Base-by-base conservation (phyloP, 768 basidiomycete genomes). In the Phlebiopsis flavidoalba region DNA sequence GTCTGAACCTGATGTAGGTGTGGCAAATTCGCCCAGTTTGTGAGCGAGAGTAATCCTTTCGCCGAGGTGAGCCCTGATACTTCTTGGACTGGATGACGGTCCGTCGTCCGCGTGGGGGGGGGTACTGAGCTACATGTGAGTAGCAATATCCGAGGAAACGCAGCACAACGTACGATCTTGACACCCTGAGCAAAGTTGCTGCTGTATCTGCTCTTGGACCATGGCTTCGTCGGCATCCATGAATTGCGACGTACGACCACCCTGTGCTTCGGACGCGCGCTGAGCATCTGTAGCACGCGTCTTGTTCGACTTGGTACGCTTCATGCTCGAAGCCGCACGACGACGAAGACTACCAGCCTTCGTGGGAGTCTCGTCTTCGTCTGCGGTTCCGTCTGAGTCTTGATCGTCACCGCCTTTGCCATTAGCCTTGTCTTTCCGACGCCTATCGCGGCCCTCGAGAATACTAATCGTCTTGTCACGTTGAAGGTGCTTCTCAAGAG, bases 161-260 rank as follows among this genome's bases (percentile, higher is more conserved):
- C 48, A 2, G 12, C 26, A 40, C 31, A 49, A 77, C 83, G 63
- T 69, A 93, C 89, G 62, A 90, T 77, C 58, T 82, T 84, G 15
- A 83, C 86, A 37, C 89, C 92, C 59, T 86, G 87, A 36, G 82
- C 87, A 33, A n/a, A 95, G 74, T 62, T 91, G 91, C 63, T 90
- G 86, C 68, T 94, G 91, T 49, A 96, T 91, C 71, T 95, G 93
- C 67, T 90, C 88, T 64, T 89, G 83, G 8, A 91, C 91, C 65
- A 87, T 80, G 12, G 82, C 86, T 57, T 92, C 91, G 65, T 94
- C 91, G 3, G 92, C 92, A 71, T 94, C 92, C 87, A 92, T 88
- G 68, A 93, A 93, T 66, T 93, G 92, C 11, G 92, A 93, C 2
- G 81, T 79, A 6, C 84, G 83, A 17, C 84, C 84, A 67, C 73